Conservation (phyloP, 305 asterid genomes). For the Coffea humblotiana region DNA sequence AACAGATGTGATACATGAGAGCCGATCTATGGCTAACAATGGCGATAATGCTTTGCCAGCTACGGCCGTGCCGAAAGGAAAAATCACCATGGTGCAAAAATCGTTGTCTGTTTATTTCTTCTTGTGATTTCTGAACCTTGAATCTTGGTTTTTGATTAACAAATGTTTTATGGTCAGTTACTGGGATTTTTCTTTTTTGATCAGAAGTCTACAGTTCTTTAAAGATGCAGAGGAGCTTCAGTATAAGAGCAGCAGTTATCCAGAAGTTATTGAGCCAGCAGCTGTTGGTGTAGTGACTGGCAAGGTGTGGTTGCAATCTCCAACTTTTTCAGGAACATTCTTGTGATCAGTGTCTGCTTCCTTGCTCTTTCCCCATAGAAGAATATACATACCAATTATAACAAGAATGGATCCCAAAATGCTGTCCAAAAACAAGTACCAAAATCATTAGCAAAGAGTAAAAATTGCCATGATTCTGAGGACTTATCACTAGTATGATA, state of each 20-base stretch:
- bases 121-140: neutral
- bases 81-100: neutral
- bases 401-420: conserved; percentile 69
- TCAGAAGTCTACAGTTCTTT: neutral
- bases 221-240: conserved; percentile 3
- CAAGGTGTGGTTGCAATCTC: conserved; percentile 17
- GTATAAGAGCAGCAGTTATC: neutral
- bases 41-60: neutral
- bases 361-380: conserved; percentile 79
- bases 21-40: neutral
- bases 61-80: neutral
- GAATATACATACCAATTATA: conserved; percentile 61
- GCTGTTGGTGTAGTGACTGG: conserved; percentile 13
- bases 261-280: conserved; percentile 2
- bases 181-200: neutral
- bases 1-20: neutral
- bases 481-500: neutral
- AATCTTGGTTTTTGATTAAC: neutral
- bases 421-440: conserved; percentile 38
- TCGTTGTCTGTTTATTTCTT: neutral
- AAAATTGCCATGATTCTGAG: neutral
- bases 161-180: neutral
- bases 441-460: neutral
- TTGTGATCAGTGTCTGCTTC: conserved; percentile 34
- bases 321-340: conserved; percentile 23